Conservation (phyloP, 1,284 basidiomycete species). For the Cryptococcus sp. region DNA sequence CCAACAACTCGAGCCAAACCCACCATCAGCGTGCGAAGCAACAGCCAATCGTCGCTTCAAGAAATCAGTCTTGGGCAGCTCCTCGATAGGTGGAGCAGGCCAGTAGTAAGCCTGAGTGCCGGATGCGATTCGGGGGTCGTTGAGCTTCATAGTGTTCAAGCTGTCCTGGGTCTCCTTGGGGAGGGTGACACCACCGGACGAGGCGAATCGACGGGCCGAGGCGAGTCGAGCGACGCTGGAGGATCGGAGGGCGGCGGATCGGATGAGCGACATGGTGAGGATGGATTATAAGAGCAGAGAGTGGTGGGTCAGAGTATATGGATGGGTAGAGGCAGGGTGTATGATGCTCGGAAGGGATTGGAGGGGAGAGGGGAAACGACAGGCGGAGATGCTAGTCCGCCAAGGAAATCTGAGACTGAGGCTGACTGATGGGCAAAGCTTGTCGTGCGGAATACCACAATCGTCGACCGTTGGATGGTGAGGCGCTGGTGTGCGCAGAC, state of each 20-base stretch:
- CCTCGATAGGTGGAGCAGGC: background rate
- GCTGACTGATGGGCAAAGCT: too few relatives aligned
- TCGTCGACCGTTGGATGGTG: too few relatives aligned
- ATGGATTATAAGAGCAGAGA: background rate
- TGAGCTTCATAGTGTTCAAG: background rate
- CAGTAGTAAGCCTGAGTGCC: constrained; percentile 8
- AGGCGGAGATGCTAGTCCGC: too few relatives aligned
- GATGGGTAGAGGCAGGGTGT: background rate
- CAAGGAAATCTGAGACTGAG: too few relatives aligned
- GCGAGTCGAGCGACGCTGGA: constrained; percentile 14
- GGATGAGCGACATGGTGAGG: constrained; percentile 5
- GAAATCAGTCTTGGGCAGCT: constrained; percentile 31
- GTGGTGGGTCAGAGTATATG: background rate
- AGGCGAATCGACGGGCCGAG: constrained; percentile 11
- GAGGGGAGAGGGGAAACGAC: background rate
- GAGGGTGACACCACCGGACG: constrained; percentile 6
- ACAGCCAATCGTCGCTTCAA: constrained; percentile 31
- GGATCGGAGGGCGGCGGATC: constrained; percentile 7
- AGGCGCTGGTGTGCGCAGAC: too few relatives aligned
- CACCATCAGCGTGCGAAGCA: constrained; percentile 39
- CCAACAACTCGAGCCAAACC: too few relatives aligned
- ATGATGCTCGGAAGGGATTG: background rate
- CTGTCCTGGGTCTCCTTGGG: background rate
- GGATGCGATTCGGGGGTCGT: background rate
- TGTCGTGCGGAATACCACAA: too few relatives aligned